A percentile compares a stretch with the other conserved stretches of the same genome.
Evolutionary conservation across 495 filamentous ascomycete species (phyloP).

Genomic region (Baudoinia panamericana): DNA sequence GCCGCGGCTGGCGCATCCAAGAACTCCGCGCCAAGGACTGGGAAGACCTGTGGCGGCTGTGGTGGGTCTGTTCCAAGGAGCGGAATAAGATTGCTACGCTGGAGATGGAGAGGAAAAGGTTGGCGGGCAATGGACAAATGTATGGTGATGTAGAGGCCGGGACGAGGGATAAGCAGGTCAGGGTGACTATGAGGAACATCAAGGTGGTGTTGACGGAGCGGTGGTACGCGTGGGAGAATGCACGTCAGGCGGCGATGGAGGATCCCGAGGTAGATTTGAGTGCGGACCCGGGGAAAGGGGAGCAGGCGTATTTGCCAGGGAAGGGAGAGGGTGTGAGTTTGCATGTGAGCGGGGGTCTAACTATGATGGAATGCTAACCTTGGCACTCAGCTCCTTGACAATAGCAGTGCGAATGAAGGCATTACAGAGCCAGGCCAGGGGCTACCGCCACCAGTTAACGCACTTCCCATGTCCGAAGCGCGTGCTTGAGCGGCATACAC

Average conservation of each 20-base stretch:
- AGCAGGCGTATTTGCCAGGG: conserved; percentile 35
- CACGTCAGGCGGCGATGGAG: conserved; percentile 50
- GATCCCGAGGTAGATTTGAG: conserved; percentile 48
- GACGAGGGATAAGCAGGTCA: conserved; percentile 48
- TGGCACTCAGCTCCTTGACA: background rate
- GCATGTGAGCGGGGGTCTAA: background rate
- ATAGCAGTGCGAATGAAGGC: background rate
- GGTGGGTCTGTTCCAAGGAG: conserved; percentile 93
- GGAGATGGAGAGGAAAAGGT: conserved; percentile 46
- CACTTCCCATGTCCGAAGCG: background rate
- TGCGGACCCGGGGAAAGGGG: conserved; percentile 13
- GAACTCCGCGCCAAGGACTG: conserved; percentile 81
- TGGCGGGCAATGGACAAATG: conserved; percentile 47
- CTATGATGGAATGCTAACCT: background rate
- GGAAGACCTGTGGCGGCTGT: conserved; percentile 84
- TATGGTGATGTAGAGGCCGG: conserved; percentile 55
- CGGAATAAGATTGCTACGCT: conserved; percentile 80
- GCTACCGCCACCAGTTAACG: background rate
- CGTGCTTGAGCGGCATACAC: too few species aligned
- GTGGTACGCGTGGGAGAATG: conserved; percentile 82
- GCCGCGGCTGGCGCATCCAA: conserved; percentile 72
- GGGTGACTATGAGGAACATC: conserved; percentile 61
- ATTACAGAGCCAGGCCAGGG: background rate
- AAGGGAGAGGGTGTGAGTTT: conserved; percentile 3
- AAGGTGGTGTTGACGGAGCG: conserved; percentile 76